Evolutionary conservation across 495 filamentous ascomycete species (phyloP), one percentile per base, ranked within the genome.

Genomic region (Penicillium diatomitis): DNA sequence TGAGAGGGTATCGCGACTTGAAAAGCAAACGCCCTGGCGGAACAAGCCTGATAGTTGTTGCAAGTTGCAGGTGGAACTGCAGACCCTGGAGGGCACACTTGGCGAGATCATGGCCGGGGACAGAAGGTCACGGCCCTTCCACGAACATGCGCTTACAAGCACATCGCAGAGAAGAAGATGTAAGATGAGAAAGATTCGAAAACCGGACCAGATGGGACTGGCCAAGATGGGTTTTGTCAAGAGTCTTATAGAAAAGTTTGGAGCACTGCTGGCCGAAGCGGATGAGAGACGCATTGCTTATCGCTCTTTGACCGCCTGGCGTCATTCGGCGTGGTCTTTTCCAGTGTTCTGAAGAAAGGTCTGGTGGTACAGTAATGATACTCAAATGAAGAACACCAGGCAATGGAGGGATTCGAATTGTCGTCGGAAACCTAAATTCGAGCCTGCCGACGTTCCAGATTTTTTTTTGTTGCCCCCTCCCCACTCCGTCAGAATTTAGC

Each of bases 11-110:
- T 3, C 9, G 51, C 36, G 4, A 20, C 5, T 32, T 33, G 31
- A 53, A 38, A 33, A 48, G 9, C 42, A 32, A 38, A 62, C 41
- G n/a, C 52, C 52, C 27, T 61, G 53, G 53, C 58, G 53, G 35
- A 50, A 51, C 52, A 64, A 49, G 56, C 55, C 50, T 52, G 61
- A 60, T 54, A 66, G 50, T 52, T 62, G 61, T 54, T 20, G 20
- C 20, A 66, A 60, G 53, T 62, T 68, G 68, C 66, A 65, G 66
- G 63, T 49, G 41, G 62, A 48, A 60, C 63, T 65, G 66, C 68
- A 69, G 64, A 63, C 64, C 63, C 68, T 60, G 62, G 53, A 45
- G 6, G 57, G 47, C 41, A 58, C 44, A 49, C 51, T 62, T 60
- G 64, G 60, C 49, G 56, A 43, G 52, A 67, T 53, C 63, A 71